A percentile compares a stretch with the other conserved stretches of the same genome.
These are phyloP conservation scores for Oryza punctata DNA, from an alignment of 176 grass and related monocot species.

Conservation along the genomic window DNA sequence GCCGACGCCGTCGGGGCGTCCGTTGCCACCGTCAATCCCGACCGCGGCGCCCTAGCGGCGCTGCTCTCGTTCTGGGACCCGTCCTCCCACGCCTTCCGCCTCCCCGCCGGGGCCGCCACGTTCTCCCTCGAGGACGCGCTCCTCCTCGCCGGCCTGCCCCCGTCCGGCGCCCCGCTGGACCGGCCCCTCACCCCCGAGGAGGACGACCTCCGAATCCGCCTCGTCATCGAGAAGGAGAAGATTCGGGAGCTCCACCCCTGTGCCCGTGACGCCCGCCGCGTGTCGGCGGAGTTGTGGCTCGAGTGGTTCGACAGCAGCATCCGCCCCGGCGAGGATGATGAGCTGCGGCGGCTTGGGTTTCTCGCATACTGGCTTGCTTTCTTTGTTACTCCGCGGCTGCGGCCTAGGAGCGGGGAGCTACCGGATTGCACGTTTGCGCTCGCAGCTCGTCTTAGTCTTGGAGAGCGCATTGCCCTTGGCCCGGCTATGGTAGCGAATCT, in stretches of 20 bases:
- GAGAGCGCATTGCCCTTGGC: constrained; percentile 56
- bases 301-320: constrained; percentile 58
- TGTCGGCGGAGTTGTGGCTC: constrained; percentile 51
- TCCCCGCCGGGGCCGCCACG: constrained; percentile 40
- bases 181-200: constrained; percentile 34
- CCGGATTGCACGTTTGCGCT: constrained; percentile 38
- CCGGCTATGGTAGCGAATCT: constrained; percentile 50
- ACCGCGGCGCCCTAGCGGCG: constrained; percentile 36
- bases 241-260: constrained; percentile 58
- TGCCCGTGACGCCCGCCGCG: constrained; percentile 38
- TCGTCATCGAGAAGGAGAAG: constrained; percentile 67
- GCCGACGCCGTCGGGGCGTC: constrained; percentile 36
- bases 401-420: constrained; percentile 24
- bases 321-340: constrained; percentile 43
- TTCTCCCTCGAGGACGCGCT: constrained; percentile 70
- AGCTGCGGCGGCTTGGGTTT: constrained; percentile 56
- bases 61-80: constrained; percentile 49
- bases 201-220: constrained; percentile 42
- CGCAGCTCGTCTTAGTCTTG: constrained; percentile 51
- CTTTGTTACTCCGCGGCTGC: constrained; percentile 34
- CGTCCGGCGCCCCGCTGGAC: constrained; percentile 47
- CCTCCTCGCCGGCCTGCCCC: constrained; percentile 44
- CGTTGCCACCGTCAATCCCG: constrained; percentile 32
- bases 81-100: constrained; percentile 36
- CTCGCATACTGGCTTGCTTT: constrained; percentile 63